These are phyloP conservation scores for Tetracentron sinense DNA, from an alignment of 164 flowering plant species.

Conservation along the genomic window DNA sequence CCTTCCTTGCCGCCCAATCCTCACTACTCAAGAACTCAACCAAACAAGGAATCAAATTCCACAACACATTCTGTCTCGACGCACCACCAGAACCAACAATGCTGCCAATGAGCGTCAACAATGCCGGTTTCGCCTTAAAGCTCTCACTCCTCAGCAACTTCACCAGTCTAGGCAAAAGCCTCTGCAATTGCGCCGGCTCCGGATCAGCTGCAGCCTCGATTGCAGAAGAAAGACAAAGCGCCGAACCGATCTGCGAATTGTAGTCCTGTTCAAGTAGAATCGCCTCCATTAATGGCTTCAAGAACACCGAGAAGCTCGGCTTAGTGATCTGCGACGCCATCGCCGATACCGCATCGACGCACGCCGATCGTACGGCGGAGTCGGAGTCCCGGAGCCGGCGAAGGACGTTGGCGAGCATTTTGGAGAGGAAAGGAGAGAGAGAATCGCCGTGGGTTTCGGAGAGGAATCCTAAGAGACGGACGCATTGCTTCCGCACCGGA, in stretches of 20 bases:
- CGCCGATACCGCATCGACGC: conserved; percentile 40
- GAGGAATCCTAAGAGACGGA: conserved; percentile 49
- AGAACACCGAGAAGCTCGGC: conserved; percentile 40
- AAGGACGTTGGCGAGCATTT: conserved; percentile 46
- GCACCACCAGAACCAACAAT: conserved; percentile 50
- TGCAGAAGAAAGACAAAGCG: conserved; percentile 68
- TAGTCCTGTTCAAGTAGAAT: conserved; percentile 67
- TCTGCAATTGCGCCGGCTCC: conserved; percentile 46
- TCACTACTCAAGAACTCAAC: conserved; percentile 59
- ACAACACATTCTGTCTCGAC: conserved; percentile 26
- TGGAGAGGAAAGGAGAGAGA: conserved; percentile 57
- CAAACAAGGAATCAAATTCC: conserved; percentile 48
- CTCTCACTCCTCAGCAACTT: conserved; percentile 53
- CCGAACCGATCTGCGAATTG: conserved; percentile 66
- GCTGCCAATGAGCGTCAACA: conserved; percentile 54
- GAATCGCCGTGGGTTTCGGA: conserved; percentile 47
- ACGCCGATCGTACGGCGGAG: conserved; percentile 62
- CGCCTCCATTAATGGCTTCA: conserved; percentile 62
- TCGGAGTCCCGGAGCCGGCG: conserved; percentile 78
- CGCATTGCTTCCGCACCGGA: conserved; percentile 64
- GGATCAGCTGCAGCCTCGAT: conserved; percentile 59
- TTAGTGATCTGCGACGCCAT: conserved; percentile 42
- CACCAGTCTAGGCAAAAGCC: conserved; percentile 52
- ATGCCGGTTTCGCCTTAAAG: conserved; percentile 74
- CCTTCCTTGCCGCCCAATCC: conserved; percentile 91